These are phyloP conservation scores for Cryphonectria parasitica DNA, from an alignment of 2,329 filamentous ascomycete genomes.

Conservation along the genomic window DNA sequence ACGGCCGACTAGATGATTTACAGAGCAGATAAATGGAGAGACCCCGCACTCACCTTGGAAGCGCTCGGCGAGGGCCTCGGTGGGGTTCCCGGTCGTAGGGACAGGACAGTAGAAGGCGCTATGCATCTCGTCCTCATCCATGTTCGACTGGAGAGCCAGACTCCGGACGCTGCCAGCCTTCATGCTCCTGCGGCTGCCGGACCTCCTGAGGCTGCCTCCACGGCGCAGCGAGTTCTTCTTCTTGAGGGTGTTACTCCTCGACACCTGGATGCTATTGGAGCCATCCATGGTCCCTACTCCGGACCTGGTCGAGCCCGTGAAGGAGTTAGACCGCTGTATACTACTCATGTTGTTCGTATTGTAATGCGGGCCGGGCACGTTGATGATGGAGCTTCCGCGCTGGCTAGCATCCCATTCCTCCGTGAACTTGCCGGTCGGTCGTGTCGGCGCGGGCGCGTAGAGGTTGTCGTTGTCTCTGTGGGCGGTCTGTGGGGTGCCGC, in stretches of 20 bases:
- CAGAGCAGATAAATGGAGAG: slow-evolving; percentile 17
- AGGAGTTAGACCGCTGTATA: slow-evolving; percentile 66
- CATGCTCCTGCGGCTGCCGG: slow-evolving; percentile 78
- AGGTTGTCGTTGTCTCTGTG: slow-evolving; percentile 26
- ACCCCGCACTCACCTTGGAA: slow-evolving; percentile 76
- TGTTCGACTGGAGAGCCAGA: slow-evolving; percentile 70
- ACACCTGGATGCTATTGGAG: slow-evolving; percentile 43
- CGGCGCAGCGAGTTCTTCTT: slow-evolving; percentile 83
- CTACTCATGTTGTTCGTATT: slow-evolving; percentile 29
- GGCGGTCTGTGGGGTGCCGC: not conserved
- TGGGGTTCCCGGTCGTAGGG: slow-evolving; percentile 84
- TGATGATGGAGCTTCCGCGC: slow-evolving; percentile 67
- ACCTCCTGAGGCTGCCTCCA: slow-evolving; percentile 75
- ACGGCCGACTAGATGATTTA: slow-evolving; percentile 3
- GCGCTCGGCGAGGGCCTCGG: slow-evolving; percentile 81
- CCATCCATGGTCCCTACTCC: slow-evolving; percentile 45
- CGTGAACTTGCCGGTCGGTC: slow-evolving; percentile 59
- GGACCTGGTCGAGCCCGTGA: slow-evolving; percentile 53
- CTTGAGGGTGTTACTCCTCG: slow-evolving; percentile 74
- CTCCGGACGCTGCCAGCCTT: slow-evolving; percentile 87
- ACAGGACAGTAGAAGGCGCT: slow-evolving; percentile 91
- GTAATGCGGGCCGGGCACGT: slow-evolving; percentile 43
- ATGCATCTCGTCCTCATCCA: slow-evolving; percentile 71
- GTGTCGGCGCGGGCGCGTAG: slow-evolving; percentile 31
- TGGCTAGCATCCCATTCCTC: slow-evolving; percentile 74